phyloP scores from a whole-genome alignment of 2,329 filamentous ascomycete genomes.

The Metarhizium sp. region DNA sequence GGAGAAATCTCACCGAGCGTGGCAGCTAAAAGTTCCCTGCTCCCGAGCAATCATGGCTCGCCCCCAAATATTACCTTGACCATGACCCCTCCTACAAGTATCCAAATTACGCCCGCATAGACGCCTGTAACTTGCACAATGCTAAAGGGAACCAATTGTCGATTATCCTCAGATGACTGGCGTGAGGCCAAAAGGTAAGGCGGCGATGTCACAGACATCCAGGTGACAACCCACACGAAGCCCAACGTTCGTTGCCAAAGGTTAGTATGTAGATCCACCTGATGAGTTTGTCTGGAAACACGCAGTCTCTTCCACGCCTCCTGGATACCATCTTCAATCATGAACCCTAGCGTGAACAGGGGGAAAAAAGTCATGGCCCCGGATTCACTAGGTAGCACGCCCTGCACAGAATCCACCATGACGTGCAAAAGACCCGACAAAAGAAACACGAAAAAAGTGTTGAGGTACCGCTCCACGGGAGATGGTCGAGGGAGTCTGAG shows the following conservation, averaged over 20 bases:
- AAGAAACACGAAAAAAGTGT: neutral
- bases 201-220: slow-evolving; percentile 1
- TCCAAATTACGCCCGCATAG: neutral
- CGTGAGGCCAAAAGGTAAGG: neutral
- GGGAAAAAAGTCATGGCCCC: neutral
- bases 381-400: neutral
- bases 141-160: neutral
- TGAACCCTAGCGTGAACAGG: neutral
- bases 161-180: neutral
- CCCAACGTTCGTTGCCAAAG: neutral
- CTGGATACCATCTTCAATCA: neutral
- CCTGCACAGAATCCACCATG: neutral
- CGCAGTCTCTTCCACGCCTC: neutral
- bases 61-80: neutral
- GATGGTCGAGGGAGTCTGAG: neutral
- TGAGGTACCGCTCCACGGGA: neutral
- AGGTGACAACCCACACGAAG: slow-evolving; percentile 1
- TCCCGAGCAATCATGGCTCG: neutral
- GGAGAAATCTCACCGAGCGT: no score
- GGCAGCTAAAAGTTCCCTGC: neutral
- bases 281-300: no score
- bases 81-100: neutral
- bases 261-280: no score
- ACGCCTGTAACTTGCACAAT: neutral
- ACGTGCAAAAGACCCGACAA: neutral